A percentile compares a stretch with the other conserved stretches of the same genome.
phyloP scores from a whole-genome alignment of 2,329 filamentous ascomycete genomes.

The Xylaria arbuscula region DNA sequence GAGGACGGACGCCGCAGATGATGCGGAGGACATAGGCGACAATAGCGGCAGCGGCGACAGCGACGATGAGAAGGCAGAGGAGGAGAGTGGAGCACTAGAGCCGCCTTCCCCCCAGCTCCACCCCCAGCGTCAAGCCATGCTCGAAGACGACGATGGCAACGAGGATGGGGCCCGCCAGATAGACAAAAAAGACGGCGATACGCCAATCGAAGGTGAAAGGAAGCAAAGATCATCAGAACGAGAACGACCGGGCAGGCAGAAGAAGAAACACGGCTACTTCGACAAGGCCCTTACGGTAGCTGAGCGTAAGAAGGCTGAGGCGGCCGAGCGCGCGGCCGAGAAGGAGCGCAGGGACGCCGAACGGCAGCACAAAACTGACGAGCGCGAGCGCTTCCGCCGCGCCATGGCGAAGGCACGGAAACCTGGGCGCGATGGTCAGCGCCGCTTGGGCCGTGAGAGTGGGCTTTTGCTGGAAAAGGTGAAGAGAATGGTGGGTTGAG shows the following conservation, averaged over 20 bases:
- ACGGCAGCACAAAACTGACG: slow-evolving; percentile 72
- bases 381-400: slow-evolving; percentile 71
- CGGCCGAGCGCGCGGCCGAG: slow-evolving; percentile 53
- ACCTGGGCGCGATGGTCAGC: slow-evolving; percentile 75
- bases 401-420: slow-evolving; percentile 80
- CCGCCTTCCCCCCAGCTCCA: slow-evolving; percentile 50
- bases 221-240: slow-evolving; percentile 1
- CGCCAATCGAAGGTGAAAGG: not conserved
- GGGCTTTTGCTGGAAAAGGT: slow-evolving; percentile 81
- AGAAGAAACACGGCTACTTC: slow-evolving; percentile 66
- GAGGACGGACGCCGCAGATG: slow-evolving; percentile 1
- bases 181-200: not conserved
- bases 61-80: slow-evolving; percentile 31
- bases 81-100: slow-evolving; percentile 38
- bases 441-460: slow-evolving; percentile 85
- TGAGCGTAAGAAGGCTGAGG: slow-evolving; percentile 51
- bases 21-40: not conserved
- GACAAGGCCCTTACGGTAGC: slow-evolving; percentile 69
- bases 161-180: slow-evolving; percentile 7
- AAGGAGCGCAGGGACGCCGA: slow-evolving; percentile 66
- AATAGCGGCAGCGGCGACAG: not conserved
- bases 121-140: slow-evolving; percentile 56
- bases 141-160: slow-evolving; percentile 47
- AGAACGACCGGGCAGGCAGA: slow-evolving; percentile 27
- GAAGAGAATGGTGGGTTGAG: slow-evolving; percentile 72